A percentile compares a stretch with the other conserved stretches of the same genome.
Evolutionary conservation across 441 rosid genomes (phyloP).

Genomic region (Rhodomyrtus psidioides): DNA sequence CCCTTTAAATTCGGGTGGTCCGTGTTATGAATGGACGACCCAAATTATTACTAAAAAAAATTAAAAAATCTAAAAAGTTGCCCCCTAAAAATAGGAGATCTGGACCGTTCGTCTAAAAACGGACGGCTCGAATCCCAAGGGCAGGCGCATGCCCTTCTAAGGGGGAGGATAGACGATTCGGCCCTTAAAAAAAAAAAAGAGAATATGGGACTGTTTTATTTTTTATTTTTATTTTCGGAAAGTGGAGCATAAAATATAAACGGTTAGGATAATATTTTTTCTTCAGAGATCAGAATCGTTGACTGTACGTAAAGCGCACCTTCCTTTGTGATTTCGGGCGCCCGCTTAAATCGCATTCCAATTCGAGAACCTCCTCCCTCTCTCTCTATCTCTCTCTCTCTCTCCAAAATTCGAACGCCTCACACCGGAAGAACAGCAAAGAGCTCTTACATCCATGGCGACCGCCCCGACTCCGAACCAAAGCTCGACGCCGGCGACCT

Average conservation of each 20-base stretch:
- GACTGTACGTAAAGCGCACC: background rate
- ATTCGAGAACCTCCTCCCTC: background rate
- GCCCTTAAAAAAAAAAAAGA: too few species aligned
- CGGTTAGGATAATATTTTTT: background rate
- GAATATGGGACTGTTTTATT: background rate
- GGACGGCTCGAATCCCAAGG: too few species aligned
- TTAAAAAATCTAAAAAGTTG: too few species aligned
- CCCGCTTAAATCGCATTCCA: background rate
- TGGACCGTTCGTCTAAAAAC: too few species aligned
- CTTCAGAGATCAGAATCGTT: background rate
- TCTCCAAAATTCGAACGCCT: background rate
- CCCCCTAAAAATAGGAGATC: too few species aligned
- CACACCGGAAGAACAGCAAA: background rate
- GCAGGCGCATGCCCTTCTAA: too few species aligned
- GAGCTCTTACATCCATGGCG: background rate
- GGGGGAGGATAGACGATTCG: too few species aligned
- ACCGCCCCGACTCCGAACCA: background rate
- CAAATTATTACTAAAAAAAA: too few species aligned
- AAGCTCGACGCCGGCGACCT: background rate
- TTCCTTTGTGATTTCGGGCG: accelerated
- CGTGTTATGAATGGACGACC: too few species aligned
- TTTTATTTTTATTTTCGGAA: background rate
- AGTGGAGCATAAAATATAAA: background rate
- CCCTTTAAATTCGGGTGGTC: too few species aligned
- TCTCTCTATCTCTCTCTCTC: background rate